Evolutionary conservation across 371 early-diverging fungal genomes (phyloP).

Genomic region (Mucor irregularis): DNA sequence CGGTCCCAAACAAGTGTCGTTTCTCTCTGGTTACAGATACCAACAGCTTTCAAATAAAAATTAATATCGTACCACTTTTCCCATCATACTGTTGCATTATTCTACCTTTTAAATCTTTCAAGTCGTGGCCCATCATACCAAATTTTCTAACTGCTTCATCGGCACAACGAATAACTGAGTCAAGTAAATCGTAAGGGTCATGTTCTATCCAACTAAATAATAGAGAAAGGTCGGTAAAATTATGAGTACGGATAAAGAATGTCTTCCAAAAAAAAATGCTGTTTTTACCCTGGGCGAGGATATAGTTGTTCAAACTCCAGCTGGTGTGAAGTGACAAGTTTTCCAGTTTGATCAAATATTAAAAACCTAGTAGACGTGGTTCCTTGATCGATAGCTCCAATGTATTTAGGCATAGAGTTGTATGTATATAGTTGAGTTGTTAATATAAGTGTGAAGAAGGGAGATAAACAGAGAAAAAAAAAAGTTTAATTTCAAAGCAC

Average conservation of each 20-base stretch:
- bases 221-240: neutral
- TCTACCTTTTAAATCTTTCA: slow-evolving; percentile 65
- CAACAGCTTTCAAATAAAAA: slow-evolving; percentile 57
- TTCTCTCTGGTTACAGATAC: slow-evolving; percentile 96
- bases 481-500: too few relatives aligned
- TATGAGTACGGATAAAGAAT: neutral
- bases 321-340: slow-evolving; percentile 78
- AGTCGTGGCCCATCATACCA: slow-evolving; percentile 60
- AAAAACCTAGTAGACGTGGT: slow-evolving; percentile 93
- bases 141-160: slow-evolving; percentile 70
- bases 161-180: slow-evolving; percentile 73
- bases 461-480: neutral
- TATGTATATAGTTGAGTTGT: too few relatives aligned
- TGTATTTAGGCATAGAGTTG: slow-evolving; percentile 38
- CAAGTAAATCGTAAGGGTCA: slow-evolving; percentile 78
- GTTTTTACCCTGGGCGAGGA: slow-evolving; percentile 78
- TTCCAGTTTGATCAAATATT: slow-evolving; percentile 83
- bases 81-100: too few relatives aligned
- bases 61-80: neutral
- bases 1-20: slow-evolving; percentile 90
- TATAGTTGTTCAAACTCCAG: slow-evolving; percentile 80
- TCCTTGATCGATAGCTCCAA: slow-evolving; percentile 96
- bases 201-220: slow-evolving; percentile 87
- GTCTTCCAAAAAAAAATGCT: too few relatives aligned
- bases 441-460: neutral